These are phyloP conservation scores for Ceratorhiza oryzae-sativae DNA, from an alignment of 1,284 basidiomycete species.

Conservation along the genomic window DNA sequence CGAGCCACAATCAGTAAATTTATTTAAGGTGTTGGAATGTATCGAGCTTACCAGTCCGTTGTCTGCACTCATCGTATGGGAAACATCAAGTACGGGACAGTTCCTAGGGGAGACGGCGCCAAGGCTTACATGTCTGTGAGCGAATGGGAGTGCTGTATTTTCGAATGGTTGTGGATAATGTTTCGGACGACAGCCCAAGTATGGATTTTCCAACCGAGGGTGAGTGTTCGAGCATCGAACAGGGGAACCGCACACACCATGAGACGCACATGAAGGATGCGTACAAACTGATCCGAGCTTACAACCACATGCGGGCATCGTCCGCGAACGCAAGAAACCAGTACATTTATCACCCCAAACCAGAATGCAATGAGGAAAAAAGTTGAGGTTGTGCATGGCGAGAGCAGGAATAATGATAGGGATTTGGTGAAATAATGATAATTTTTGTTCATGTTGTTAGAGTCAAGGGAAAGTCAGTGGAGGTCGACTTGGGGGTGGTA, in stretches of 20 bases:
- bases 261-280: not conserved
- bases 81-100: not conserved
- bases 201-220: conserved; percentile 21
- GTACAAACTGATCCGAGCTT: not conserved
- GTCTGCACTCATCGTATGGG: not conserved
- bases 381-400: conserved; percentile 19
- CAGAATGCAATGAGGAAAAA: conserved; percentile 2
- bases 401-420: conserved; percentile 4
- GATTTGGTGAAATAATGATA: conserved; percentile 15
- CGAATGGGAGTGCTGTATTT: conserved; percentile 12
- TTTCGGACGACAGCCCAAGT: not conserved
- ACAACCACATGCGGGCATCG: not conserved
- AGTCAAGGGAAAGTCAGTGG: not conserved
- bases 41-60: conserved; percentile 9
- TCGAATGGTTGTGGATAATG: not conserved
- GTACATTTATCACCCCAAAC: conserved; percentile 5
- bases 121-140: conserved; percentile 10
- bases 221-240: conserved; percentile 21
- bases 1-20: not conserved
- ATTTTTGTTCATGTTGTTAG: not conserved
- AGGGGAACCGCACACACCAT: not conserved
- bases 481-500: not conserved
- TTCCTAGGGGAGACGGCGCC: not conserved
- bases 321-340: not conserved
- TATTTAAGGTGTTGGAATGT: not conserved